Evolutionary conservation across 1,284 basidiomycete genomes (phyloP), one percentile per base, ranked within the genome.

Genomic region (Sanghuangporus baumii): DNA sequence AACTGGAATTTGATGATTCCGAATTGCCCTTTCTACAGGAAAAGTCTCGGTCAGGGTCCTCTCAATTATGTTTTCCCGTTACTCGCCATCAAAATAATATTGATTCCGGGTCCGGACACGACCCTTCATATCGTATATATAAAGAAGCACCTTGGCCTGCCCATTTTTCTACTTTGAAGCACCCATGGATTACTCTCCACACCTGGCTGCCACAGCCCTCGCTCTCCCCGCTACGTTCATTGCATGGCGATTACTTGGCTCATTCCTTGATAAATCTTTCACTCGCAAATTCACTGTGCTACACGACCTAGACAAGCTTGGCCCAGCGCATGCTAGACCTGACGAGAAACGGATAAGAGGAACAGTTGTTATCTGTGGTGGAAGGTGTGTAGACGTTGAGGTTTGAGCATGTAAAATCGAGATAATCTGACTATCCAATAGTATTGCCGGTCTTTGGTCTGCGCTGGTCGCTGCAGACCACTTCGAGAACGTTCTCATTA

Each of bases 401-500:
- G 3, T 31, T 36, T 36, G 14, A 1, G 9, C 48, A 1, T 6
- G 12, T 37, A 37, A 9, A 8, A 5, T n/a, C 16, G 7, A 18
- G 9, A 7, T 23, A 9, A 7, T n/a, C 5, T 31, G 8, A 34
- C 50, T 62, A 6, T 52, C 50, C 26, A 55, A 41, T 63, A 73
- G 72, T 57, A 68, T 73, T 3, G 68, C 66, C 3, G 71, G 72
- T 23, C 66, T 73, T 12, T 62, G 72, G 26, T 60, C 71, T 8
- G 71, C 71, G 8, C 66, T 70, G 16, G 65, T 71, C 20, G 69
- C 69, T 31, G 61, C 67, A n/a, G 74, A 74, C 60, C 74, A 75
- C 60, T 75, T 75, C 56, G 71, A 74, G 47, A 63, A 67, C 20
- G 74, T 76, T 34, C 46, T 76, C 34, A 68, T 76, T 48, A 65